phyloP scores from a whole-genome alignment of 1,284 basidiomycete genomes.

The Lentinus polychrous region DNA sequence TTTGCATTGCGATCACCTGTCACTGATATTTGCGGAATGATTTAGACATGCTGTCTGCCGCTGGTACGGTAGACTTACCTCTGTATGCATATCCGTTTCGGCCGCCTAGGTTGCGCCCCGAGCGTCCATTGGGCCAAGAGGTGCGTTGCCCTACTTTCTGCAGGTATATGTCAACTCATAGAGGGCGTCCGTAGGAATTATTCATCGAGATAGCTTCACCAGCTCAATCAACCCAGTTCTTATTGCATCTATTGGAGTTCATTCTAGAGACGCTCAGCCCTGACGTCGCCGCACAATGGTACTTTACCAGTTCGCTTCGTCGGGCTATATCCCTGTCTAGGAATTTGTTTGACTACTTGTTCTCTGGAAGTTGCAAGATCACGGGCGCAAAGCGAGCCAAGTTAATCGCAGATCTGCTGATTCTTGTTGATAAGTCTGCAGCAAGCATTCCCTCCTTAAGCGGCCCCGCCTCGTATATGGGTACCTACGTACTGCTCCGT shows the following conservation, averaged over 20 bases:
- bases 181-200: conserved; percentile 2
- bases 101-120: background rate
- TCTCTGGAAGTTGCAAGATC: conserved; percentile 33
- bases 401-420: conserved; percentile 33
- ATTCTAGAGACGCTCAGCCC: conserved; percentile 34
- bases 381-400: conserved; percentile 30
- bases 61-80: background rate
- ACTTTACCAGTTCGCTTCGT: conserved; percentile 40
- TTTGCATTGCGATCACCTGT: background rate
- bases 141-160: background rate
- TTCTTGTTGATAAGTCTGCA: conserved; percentile 20
- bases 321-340: conserved; percentile 32
- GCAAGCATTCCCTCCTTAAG: conserved; percentile 19
- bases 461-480: conserved; percentile 17
- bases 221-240: conserved; percentile 36
- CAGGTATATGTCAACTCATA: background rate
- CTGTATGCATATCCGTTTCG: background rate
- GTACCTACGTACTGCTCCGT: conserved; percentile 27
- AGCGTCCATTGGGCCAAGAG: background rate
- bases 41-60: conserved; percentile 4
- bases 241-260: conserved; percentile 39
- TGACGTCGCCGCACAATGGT: conserved; percentile 36
- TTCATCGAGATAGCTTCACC: conserved; percentile 15
- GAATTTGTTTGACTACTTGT: conserved; percentile 38
- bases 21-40: background rate